Base-by-base conservation (phyloP, 2,329 filamentous ascomycete genomes). In the Trichophaea hybrida region DNA sequence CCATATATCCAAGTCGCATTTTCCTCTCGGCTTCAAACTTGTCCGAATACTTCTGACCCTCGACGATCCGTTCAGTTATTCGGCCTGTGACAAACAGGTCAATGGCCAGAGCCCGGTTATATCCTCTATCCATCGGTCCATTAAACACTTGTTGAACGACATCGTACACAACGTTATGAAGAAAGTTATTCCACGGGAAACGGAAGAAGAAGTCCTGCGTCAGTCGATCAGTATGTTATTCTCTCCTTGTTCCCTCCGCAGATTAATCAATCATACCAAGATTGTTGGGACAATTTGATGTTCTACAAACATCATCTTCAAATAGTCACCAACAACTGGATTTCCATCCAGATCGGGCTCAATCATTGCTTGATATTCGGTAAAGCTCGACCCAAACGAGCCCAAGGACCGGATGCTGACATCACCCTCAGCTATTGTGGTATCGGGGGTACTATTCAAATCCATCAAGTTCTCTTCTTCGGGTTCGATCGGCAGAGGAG, bases 101-200 rank as follows among this genome's bases (percentile, higher is more conserved):
- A 61, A 96, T 85, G 10, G 93, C 91, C 55, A 98, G 76, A 52
- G 82, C 84, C 8, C 88, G 84, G 72, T 98, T 98, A 74, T 85
- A 96, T 33, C 93, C 90, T 61, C 89, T 85, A 68, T 97, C 91
- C 86, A 98, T 95, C 0, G 89, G 89, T 6, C 93, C 93, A 70
- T 98, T 98, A 73, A 98, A 97, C 0, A 98, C 93, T 75, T 98
- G 93, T 72, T 98, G 93, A 48, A 98, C 88, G 69, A 98, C 90
- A 72, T 98, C 93, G 71, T 98, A 98, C 52, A 98, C 93, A 48
- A 98, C 93, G 70, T 98, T 98, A 74, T 98, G 93, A 49, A 98
- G 79, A 70, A 98, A 98, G 72, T 98, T 98, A 73, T 98, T 98
- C 93, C 93, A 98, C 1, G 93, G 91, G 69, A 97, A 98, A 61